Base-by-base conservation (phyloP, 2,329 filamentous ascomycete species). In the Fusarium heterosporum region DNA sequence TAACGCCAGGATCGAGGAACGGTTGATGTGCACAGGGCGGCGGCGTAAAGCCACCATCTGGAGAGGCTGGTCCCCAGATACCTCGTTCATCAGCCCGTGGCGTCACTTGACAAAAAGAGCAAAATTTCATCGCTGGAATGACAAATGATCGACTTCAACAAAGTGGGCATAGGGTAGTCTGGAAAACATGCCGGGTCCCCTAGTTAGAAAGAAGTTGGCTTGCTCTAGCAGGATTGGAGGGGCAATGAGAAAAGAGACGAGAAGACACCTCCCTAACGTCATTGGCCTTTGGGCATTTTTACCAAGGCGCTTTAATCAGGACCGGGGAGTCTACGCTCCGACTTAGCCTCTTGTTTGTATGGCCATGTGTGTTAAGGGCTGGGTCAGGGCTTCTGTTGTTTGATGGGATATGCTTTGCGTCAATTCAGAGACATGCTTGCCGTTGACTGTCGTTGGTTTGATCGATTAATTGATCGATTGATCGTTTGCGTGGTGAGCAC, bases 21-120 rank as follows among this genome's bases (percentile, higher is more conserved):
- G 48, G 39, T 58, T 38, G 53, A 14, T 53, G 53, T 42, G 58
- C 50, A 53, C 45, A 40, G 48, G 39, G 49, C 40, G 57, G 49
- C 40, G 57, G 52, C 50, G 55, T 42, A 55, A 48, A 60, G 53
- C 57, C 66, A 72, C 60, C 55, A 68, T 68, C 60, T 55, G 42
- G 53, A 40, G 34, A 63, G 49, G 62, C n/a, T n/a, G n/a, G n/a
- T n/a, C n/a, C n/a, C n/a, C n/a, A n/a, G n/a, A n/a, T n/a, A n/a
- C n/a, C n/a, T n/a, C n/a, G n/a, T n/a, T n/a, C n/a, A n/a, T n/a
- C n/a, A n/a, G n/a, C n/a, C n/a, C n/a, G n/a, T 48, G 13, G 36
- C 42, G 41, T 59, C 28, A 45, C 56, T 52, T 57, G 46, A 40
- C 17, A 34, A 28, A 43, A 26, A 48, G 49, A 13, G 34, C 38